Evolutionary conservation across 805 yeast genomes (phyloP).

Genomic region (Clavispora vitiphila): DNA sequence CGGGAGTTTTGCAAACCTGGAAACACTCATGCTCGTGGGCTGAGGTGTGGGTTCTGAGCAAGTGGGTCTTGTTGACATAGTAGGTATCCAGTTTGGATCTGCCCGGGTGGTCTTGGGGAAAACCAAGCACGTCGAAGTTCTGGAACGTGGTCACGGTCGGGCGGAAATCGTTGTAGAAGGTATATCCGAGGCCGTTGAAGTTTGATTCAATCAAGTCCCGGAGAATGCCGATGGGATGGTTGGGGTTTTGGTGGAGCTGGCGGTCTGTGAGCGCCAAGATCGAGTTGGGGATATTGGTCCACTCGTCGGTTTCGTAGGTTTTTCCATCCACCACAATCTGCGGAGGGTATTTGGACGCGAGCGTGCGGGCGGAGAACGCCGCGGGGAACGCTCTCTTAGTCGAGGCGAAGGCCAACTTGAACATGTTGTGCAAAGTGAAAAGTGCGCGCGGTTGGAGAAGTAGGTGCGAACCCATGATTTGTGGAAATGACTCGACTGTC

Average conservation of each 20-base stretch:
- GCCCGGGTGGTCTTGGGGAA: conserved; percentile 91
- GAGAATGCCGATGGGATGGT: conserved; percentile 89
- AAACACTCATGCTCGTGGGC: conserved; percentile 94
- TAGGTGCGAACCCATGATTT: too few species aligned
- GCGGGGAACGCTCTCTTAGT: not conserved
- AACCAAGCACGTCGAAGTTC: conserved; percentile 89
- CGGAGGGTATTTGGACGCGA: conserved; percentile 20
- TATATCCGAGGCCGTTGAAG: conserved; percentile 62
- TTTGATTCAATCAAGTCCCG: conserved; percentile 66
- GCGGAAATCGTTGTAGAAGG: conserved; percentile 71
- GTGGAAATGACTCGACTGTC: too few species aligned
- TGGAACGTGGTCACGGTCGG: conserved; percentile 81
- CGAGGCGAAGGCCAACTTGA: not conserved
- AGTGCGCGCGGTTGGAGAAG: not conserved
- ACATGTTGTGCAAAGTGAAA: not conserved
- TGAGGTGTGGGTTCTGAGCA: conserved; percentile 91
- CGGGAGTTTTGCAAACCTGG: conserved; percentile 60
- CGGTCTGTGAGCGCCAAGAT: conserved; percentile 67
- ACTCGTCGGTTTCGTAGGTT: conserved; percentile 56
- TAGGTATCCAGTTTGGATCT: conserved; percentile 90
- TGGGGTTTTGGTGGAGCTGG: conserved; percentile 62
- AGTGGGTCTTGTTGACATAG: conserved; percentile 66
- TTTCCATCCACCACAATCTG: conserved; percentile 43
- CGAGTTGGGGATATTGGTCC: conserved; percentile 82
- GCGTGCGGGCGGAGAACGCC: not conserved